Evolutionary conservation across 352 stramenopile genomes (phyloP), one percentile per base, ranked within the genome.

Genomic region (Pythium dissotocum): DNA sequence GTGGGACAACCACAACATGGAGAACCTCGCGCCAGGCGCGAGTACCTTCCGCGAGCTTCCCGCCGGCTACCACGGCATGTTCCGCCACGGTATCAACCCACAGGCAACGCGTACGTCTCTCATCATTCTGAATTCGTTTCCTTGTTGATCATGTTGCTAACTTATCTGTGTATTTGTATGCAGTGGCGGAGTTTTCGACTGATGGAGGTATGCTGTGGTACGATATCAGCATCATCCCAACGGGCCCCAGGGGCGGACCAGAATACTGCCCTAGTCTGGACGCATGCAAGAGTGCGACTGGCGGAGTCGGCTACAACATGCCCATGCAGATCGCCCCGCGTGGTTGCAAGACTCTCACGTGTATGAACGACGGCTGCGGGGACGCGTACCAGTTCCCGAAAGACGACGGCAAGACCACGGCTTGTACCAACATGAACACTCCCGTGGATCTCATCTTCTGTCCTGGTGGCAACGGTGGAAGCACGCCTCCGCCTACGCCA

Each of bases 151-250:
- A 46, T 4, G 40, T n/a, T n/a, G 48, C 18, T 69, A 12, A 59
- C 38, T 16, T 1, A 14, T 36, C 26, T 58, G 21, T 26, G 49
- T 9, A 24, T 63, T 0, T 49, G 2, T 71, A 7, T 57, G 5
- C 61, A 89, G 81, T 90, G 48, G 82, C 82, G 35, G 84, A 92
- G 67, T 93, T 93, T 57, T 91, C 84, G 18, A 76, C 71, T 3
- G 79, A 87, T 53, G 76, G 73, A 46, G 76, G 74, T 35, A 72
- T 65, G 38, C 70, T 76, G 16, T 93, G 85, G 82, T 93, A 79
- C 70, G 85, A 91, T 58, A 91, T 93, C 72, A 89, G 79, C 48
- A 93, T 89, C 65, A 90, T 93, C 73, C 85, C 85, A 5, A 90
- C 83, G 6, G 76, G 82, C 3, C 67, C 77, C 3, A 71, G 83